Base-by-base conservation (phyloP, 306 rosid species). In the Sicyos baderoa region DNA sequence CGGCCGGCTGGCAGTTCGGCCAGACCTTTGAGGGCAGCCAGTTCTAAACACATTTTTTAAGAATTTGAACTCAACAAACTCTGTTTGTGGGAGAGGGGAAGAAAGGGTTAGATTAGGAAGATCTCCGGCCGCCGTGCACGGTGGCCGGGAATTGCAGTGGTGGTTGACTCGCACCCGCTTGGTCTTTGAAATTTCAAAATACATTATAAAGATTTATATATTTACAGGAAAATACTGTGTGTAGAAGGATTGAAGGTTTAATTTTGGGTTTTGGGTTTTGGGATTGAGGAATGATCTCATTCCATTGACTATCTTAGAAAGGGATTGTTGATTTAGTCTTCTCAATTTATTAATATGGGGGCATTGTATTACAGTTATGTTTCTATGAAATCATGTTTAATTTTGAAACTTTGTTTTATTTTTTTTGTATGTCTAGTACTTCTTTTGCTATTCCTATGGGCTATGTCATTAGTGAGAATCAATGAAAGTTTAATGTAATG, bases 1-100 rank as follows among this genome's bases (percentile, higher is more conserved):
- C 89, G 4, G 42, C 76, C 9, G 75, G 79, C 79, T 92, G 97
- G 97, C 96, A 89, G 62, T 89, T 87, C 47, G 97, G 96, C 8
- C 95, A 86, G 45, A 89, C 96, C 8, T 92, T 81, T 4, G 82
- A 78, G 65, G 97, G 92, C n/a, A 71, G 72, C 70, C 96, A 92
- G 50, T 86, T 84, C 71, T 91, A 37, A 37, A 25, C 29, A 25
- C 0, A 3, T 32, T 32, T 32, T 32, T 32, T 1, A 32, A 32
- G 37, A 32, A 32, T 25, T 25, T 29, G 35, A 29, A 29, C 35
- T 29, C 4, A 29, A 29, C 2, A 29, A 29, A 29, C 35, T 29
- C 35, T 29, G 35, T 29, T 29, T 29, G 2, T 29, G 35, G 35
- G 2, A 1, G 4, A 29, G 4, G 2, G 35, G 35, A 29, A 29